Percentiles rank a stretch among this genome's conserved stretches.
phyloP scores from a whole-genome alignment of 1,139 yeast species.

The Pichia sp. region DNA sequence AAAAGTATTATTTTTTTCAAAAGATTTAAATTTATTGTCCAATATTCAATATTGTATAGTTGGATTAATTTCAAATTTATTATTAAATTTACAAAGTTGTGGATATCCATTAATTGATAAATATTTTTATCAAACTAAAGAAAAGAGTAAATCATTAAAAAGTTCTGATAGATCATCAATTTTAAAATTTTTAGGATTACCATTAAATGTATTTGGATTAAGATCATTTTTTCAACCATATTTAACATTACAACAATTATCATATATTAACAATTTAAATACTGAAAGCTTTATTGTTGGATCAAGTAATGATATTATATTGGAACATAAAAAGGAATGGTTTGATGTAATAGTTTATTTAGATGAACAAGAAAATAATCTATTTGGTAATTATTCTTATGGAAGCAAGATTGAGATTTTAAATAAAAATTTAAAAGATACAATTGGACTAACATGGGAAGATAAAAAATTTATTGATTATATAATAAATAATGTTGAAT shows the following conservation, averaged over 20 bases:
- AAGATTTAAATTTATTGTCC: conserved; percentile 74
- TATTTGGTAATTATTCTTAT: conserved; percentile 15
- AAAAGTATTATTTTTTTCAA: conserved; percentile 64
- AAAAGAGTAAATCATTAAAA: conserved; percentile 63
- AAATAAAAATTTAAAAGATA: conserved; percentile 35
- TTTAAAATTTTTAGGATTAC: conserved; percentile 77
- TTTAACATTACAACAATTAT: conserved; percentile 83
- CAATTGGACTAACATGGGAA: conserved; percentile 48
- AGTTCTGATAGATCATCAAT: conserved; percentile 75
- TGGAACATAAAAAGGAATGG: conserved; percentile 57
- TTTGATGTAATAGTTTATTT: conserved; percentile 41
- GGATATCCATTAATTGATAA: conserved; percentile 72
- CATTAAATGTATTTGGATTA: conserved; percentile 75
- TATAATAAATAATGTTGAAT: conserved; percentile 38
- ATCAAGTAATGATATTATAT: conserved; percentile 74
- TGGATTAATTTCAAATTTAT: conserved; percentile 70
- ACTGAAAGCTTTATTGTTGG: conserved; percentile 74
- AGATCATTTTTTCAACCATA: conserved; percentile 92
- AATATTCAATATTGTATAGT: conserved; percentile 67
- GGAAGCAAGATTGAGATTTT: conserved; percentile 38
- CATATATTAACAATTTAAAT: conserved; percentile 53
- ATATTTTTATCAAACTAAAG: conserved; percentile 42
- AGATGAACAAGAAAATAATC: conserved; percentile 35
- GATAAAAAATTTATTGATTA: conserved; percentile 71
- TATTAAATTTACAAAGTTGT: conserved; percentile 65